Percentiles rank a stretch among this genome's conserved stretches.
These are phyloP conservation scores for Lathyrus tuberosus DNA, from an alignment of 306 rosid genomes.

Conservation along the genomic window DNA sequence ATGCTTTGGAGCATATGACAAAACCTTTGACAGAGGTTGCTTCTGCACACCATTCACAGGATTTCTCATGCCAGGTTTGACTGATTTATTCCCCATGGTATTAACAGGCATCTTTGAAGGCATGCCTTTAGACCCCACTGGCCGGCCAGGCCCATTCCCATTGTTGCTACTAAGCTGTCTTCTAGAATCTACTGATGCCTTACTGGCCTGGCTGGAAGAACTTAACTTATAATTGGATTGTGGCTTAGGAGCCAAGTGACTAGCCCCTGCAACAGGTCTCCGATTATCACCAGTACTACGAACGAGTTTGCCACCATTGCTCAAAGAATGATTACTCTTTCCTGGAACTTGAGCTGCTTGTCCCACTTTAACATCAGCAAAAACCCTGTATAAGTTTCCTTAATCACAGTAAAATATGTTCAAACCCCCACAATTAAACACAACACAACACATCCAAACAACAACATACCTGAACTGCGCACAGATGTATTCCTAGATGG, in stretches of 20 bases:
- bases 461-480: conserved; percentile 60
- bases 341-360: conserved; percentile 53
- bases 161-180: conserved; percentile 59
- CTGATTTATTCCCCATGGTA: conserved; percentile 54
- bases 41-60: conserved; percentile 50
- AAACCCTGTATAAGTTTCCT: conserved; percentile 64
- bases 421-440: conserved; percentile 42
- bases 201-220: conserved; percentile 52
- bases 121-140: conserved; percentile 53
- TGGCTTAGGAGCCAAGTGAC: conserved; percentile 55
- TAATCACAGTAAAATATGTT: conserved; percentile 47
- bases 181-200: conserved; percentile 53
- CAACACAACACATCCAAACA: conserved; percentile 37
- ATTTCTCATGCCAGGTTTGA: conserved; percentile 47
- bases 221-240: conserved; percentile 50
- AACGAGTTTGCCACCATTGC: conserved; percentile 47
- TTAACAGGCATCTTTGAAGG: conserved; percentile 52
- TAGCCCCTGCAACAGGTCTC: conserved; percentile 46
- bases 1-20: conserved; percentile 48
- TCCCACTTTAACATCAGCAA: conserved; percentile 70
- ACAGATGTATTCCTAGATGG: conserved; percentile 42
- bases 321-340: conserved; percentile 55
- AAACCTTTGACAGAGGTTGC: conserved; percentile 48
- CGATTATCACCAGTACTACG: conserved; percentile 49
- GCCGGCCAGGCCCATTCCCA: conserved; percentile 75